A percentile compares a stretch with the other conserved stretches of the same genome.
Conservation (phyloP, 2,329 filamentous ascomycete genomes). For the Monilinia laxa region DNA sequence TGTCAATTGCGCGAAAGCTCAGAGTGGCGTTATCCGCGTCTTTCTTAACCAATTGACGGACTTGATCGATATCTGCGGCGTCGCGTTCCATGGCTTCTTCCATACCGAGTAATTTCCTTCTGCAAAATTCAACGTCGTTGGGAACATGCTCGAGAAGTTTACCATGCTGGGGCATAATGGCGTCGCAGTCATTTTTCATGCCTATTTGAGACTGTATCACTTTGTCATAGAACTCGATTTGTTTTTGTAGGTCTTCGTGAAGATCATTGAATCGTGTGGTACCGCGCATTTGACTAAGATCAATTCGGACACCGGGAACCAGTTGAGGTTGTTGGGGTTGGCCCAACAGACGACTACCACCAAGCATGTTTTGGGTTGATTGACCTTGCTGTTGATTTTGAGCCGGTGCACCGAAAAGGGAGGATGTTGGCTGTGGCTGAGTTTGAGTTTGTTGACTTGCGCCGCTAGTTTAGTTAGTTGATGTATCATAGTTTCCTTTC, state of each 20-base stretch:
- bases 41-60: slow-evolving; percentile 58
- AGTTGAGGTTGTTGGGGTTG: slow-evolving; percentile 52
- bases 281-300: slow-evolving; percentile 73
- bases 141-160: slow-evolving; percentile 63
- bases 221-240: slow-evolving; percentile 75
- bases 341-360: slow-evolving; percentile 43
- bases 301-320: slow-evolving; percentile 73
- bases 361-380: slow-evolving; percentile 21
- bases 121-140: slow-evolving; percentile 63
- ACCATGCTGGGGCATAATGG: slow-evolving; percentile 63
- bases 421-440: slow-evolving; percentile 32
- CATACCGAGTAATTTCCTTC: slow-evolving; percentile 60
- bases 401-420: slow-evolving; percentile 28
- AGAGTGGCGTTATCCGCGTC: slow-evolving; percentile 70
- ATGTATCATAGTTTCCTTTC: not conserved
- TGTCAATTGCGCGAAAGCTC: slow-evolving; percentile 71
- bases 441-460: slow-evolving; percentile 34
- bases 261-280: slow-evolving; percentile 93
- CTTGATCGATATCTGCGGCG: slow-evolving; percentile 56
- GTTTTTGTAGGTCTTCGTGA: slow-evolving; percentile 73
- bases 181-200: slow-evolving; percentile 73
- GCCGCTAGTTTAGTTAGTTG: slow-evolving; percentile 18
- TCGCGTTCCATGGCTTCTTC: slow-evolving; percentile 63
- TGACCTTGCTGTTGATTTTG: slow-evolving; percentile 30
- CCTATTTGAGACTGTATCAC: slow-evolving; percentile 78